Evolutionary conservation across 139 green algal species (phyloP), one percentile per base, ranked within the genome.

Genomic region (Volvox africanus): DNA sequence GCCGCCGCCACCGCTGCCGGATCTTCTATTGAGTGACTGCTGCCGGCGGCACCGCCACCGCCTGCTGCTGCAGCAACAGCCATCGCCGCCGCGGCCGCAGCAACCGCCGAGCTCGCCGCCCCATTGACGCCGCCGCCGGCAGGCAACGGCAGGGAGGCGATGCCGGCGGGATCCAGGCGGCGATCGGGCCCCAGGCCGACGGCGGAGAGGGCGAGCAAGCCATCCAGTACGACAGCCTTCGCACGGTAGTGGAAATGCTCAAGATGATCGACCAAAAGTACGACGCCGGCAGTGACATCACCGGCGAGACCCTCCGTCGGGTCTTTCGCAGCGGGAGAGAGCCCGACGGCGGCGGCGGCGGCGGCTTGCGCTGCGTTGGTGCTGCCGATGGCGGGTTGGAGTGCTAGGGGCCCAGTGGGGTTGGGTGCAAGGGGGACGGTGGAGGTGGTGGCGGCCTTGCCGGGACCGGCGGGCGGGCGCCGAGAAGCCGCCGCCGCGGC

Each of bases 161-260:
- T 21, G 26, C 85, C 85, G 20, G 50, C 44, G 30, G 86, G 71
- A 55, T 90, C 86, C 30, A 90, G 37, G 16, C 86, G 71, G 1
- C 73, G 86, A 75, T 90, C 86, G 19, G 86, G 50, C 5, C 73
- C 73, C 20, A 90, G 69, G n/a, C 86, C 86, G 6, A 90, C 73
- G 20, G 50, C 50, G n/a, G 86, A 90, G n/a, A 90, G 73, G 12
- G 71, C 26, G 19, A 90, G 86, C n/a, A 90, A 33, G 0, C 86
- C 86, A 2, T 90, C 86, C 20, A 90, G 86, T 1, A 75, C 86
- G n/a, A 90, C 86, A 3, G 73, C 86, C 50, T 90, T 83, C 12
- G 86, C 85, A 1, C 73, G 44, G 86, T 90, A 90, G 44, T 90
- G 86, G 73, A 90, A 90, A 69, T 90, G 86, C 86, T 90, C 86